Evolutionary conservation across 1,139 yeast species (phyloP), one percentile per base, ranked within the genome.

Genomic region (Zygosaccharomyces sapae): DNA sequence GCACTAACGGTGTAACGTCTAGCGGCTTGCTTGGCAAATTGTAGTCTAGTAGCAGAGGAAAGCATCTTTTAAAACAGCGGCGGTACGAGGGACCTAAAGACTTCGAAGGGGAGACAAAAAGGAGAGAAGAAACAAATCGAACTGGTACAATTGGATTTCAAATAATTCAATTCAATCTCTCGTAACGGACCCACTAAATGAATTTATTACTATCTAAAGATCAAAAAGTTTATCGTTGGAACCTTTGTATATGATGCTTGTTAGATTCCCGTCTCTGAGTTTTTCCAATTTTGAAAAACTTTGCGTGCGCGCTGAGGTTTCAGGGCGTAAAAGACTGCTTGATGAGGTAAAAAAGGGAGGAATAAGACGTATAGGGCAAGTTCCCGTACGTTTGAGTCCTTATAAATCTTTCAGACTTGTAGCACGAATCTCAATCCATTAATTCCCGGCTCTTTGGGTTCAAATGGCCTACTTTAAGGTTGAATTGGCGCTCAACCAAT

Each of bases 1-100:
- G 80, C 71, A 37, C 74, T 63, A 51, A 77, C 69, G 53, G 69
- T 68, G 48, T 61, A 66, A 41, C 63, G 61, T 61, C 70, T 67
- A 34, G 63, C 52, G 19, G 56, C 50, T 41, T 56, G 59, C 50
- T 55, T 56, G 38, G 52, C 51, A 34, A 54, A 47, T 44, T 54
- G 56, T 38, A 50, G 46, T 50, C 55, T 57, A 40, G 52, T 46
- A 20, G 55, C 41, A 13, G 49, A 38, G 10, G 54, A 51, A 41
- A 54, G 44, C 57, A 54, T 53, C 18, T 16, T 43, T 43, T 24
- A 19, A 24, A n/a, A 13, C 18, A 37, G 40, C 31, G 19, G 40
- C 40, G 12, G 40, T 13, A 25, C 31, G 31, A 27, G 18, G 18
- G 30, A 37, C 40, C 40, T 30, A 27, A 4, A 12, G n/a, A 27